Evolutionary conservation across 176 grass and related monocot genomes (phyloP), one percentile per base, ranked within the genome.

Genomic region (Neostapfia colusana): DNA sequence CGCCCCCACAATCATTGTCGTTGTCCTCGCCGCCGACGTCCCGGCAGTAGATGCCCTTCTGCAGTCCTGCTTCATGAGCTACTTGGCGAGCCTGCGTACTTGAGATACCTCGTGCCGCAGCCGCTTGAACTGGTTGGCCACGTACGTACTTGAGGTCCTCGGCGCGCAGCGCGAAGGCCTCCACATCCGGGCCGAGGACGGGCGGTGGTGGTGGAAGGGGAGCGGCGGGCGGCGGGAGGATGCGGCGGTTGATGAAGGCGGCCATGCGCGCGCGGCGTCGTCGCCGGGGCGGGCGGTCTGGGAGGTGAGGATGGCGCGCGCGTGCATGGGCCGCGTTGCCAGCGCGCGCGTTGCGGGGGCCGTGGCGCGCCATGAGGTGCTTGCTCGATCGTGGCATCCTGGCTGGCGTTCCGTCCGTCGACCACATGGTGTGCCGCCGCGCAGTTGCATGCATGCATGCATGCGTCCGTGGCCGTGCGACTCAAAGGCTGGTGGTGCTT

Each of bases 91-190:
- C 81, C 88, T 93, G 49, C 87, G 71, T 87, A 93, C 75, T 89
- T 93, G 89, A 31, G n/a, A n/a, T 88, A 87, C 42, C 91, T 26
- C 40, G 88, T n/a, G 31, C 31, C 93, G 94, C 57, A 97, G 89
- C 4, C 94, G 78, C 86, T 91, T 97, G 82, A 97, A 97, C 81
- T 97, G 94, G 73, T 88, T 93, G 35, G 94, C 94, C 0, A 97
- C 94, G 68, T 91, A 97, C 94, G 68, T 91, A 97, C 74, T 93
- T 97, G 69, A 97, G 83, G 43, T 97, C 94, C 72, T 97, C 91
- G 25, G 94, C 94, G 40, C 94, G 84, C 1, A 97, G 86, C 8
- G 91, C 91, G 71, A 97, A 97, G 7, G 94, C 94, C 80, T 97
- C 94, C 4, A 97, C 94, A 66, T 97, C 94, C 4, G 84, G 31